A percentile compares a stretch with the other conserved stretches of the same genome.
phyloP scores from a whole-genome alignment of 2,329 filamentous ascomycete species.

The Sphaceloma murrayae region DNA sequence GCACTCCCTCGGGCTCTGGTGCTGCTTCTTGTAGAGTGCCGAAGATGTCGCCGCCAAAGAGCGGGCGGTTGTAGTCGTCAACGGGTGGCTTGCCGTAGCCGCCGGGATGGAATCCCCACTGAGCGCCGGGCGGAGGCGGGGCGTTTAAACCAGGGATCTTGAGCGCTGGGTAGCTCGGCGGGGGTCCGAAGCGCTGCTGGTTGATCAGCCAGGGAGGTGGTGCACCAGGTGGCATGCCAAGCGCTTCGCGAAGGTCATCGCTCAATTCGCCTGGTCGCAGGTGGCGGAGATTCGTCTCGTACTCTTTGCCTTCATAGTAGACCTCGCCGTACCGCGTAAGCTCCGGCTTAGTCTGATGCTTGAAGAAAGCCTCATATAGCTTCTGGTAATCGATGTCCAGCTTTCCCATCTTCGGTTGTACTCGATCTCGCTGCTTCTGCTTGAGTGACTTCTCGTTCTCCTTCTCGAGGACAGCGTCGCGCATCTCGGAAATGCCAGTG shows the following conservation, averaged over 20 bases:
- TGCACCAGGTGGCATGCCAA: conserved; percentile 86
- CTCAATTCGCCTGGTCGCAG: conserved; percentile 82
- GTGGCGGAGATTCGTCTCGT: conserved; percentile 87
- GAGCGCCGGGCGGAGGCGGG: conserved; percentile 75
- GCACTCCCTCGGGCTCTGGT: conserved; percentile 53
- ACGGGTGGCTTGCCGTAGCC: conserved; percentile 94
- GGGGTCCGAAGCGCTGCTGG: conserved; percentile 85
- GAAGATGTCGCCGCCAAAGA: conserved; percentile 93
- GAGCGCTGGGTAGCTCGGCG: conserved; percentile 88
- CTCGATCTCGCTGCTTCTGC: conserved; percentile 89
- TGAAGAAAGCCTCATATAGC: conserved; percentile 96
- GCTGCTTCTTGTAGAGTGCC: conserved; percentile 59
- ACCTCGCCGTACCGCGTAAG: conserved; percentile 93
- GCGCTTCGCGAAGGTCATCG: conserved; percentile 79
- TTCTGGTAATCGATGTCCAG: conserved; percentile 98
- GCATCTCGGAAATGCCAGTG: conserved; percentile 96
- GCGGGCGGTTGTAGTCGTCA: conserved; percentile 81
- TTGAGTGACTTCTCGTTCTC: conserved; percentile 86
- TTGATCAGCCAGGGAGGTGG: conserved; percentile 97
- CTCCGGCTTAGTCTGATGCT: conserved; percentile 91
- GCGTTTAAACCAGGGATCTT: conserved; percentile 93
- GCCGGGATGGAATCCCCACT: conserved; percentile 92
- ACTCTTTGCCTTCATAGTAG: conserved; percentile 99
- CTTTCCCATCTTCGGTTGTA: conserved; percentile 92
- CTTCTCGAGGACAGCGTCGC: conserved; percentile 90